Conservation (phyloP, 805 yeast species). For the Myxozyma nipponensis region DNA sequence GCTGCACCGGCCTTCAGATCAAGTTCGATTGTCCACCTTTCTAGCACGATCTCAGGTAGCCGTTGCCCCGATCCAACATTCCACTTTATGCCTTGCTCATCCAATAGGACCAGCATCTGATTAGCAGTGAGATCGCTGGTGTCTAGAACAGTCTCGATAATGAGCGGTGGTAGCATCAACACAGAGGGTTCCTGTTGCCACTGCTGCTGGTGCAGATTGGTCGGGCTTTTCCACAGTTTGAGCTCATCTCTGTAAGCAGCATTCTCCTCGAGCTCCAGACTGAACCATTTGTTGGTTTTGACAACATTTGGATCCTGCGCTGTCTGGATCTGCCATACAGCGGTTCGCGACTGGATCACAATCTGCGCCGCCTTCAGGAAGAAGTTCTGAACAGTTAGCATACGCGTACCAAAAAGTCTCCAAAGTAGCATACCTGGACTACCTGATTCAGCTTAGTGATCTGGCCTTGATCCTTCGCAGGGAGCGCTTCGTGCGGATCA, state of each 20-base stretch:
- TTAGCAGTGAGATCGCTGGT: constrained; percentile 53
- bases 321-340: constrained; percentile 28
- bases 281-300: constrained; percentile 39
- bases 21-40: constrained; percentile 87
- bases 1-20: constrained; percentile 43
- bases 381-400: constrained; percentile 34
- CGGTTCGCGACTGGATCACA: constrained; percentile 35
- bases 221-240: constrained; percentile 61
- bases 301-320: constrained; percentile 27
- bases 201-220: constrained; percentile 26
- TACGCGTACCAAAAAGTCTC: not conserved
- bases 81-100: constrained; percentile 46
- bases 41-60: constrained; percentile 75
- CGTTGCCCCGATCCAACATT: constrained; percentile 52
- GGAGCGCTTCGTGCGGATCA: not conserved
- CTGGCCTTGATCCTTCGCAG: constrained; percentile 5
- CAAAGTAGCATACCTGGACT: constrained; percentile 17
- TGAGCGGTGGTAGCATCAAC: constrained; percentile 66
- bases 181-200: not conserved
- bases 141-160: constrained; percentile 78
- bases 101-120: constrained; percentile 58
- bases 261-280: constrained; percentile 40
- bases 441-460: constrained; percentile 19
- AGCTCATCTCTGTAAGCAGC: constrained; percentile 53
- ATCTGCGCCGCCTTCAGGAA: constrained; percentile 41